Evolutionary conservation across 78 protist species (phyloP).

Genomic region (Dictyostelium capitatum): DNA sequence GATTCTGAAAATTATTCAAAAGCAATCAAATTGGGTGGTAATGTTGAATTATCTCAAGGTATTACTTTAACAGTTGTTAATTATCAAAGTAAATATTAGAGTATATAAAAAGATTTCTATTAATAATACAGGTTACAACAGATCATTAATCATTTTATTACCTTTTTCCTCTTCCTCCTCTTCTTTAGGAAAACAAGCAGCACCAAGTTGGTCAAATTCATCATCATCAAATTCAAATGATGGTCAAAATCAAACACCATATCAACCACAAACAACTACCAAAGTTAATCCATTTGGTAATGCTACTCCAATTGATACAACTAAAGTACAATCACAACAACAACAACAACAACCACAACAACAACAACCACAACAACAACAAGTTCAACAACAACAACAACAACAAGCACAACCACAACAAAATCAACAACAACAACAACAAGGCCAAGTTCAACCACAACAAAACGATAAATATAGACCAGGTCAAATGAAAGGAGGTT

Average conservation of each 20-base stretch:
- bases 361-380: not conserved
- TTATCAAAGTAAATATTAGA: not conserved
- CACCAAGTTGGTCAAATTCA: not conserved
- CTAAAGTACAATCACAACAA: not conserved
- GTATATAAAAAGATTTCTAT: too few relatives aligned
- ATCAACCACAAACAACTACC: not conserved
- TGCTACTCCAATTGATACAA: conserved; percentile 27
- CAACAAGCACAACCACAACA: not conserved
- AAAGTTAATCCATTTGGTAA: conserved; percentile 36
- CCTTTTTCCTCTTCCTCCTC: not conserved
- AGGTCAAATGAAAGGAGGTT: not conserved
- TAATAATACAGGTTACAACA: too few relatives aligned
- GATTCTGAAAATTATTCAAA: conserved; percentile 18
- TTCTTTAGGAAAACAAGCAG: conserved; percentile 20
- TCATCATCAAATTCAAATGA: not conserved
- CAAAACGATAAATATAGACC: not conserved
- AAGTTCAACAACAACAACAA: not conserved
- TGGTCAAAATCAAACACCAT: not conserved
- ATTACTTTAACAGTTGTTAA: not conserved
- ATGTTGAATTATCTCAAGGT: not conserved
- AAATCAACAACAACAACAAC: not conserved
- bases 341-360: not conserved
- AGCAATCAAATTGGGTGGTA: not conserved
- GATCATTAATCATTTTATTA: not conserved
- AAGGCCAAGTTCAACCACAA: not conserved